Evolutionary conservation across 2,329 filamentous ascomycete genomes (phyloP).

Genomic region (Aspergillus candidus): DNA sequence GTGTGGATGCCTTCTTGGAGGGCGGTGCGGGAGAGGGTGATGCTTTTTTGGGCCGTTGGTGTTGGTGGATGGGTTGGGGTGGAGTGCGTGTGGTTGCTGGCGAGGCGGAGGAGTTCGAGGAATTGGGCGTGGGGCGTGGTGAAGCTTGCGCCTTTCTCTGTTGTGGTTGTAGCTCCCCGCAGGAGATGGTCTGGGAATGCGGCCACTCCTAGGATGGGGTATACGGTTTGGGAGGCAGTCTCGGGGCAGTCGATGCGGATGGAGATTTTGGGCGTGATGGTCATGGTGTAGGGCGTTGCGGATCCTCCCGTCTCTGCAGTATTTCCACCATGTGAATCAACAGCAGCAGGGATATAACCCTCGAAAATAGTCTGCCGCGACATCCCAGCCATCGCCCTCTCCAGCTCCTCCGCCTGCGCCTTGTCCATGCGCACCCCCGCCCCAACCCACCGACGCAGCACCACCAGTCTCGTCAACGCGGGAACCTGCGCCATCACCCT

Average conservation of each 20-base stretch:
- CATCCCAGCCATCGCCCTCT: too few species aligned
- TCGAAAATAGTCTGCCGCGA: too few species aligned
- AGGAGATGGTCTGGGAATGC: slow-evolving; percentile 13
- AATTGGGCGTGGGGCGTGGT: slow-evolving; percentile 23
- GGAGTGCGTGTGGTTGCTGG: slow-evolving; percentile 18
- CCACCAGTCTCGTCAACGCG: slow-evolving; percentile 26
- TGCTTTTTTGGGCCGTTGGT: slow-evolving; percentile 4
- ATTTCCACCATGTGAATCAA: too few species aligned
- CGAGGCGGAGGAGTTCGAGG: slow-evolving; percentile 33
- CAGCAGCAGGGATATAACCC: too few species aligned
- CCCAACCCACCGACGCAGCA: slow-evolving; percentile 31
- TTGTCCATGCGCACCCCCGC: slow-evolving; percentile 18
- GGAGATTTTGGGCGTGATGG: slow-evolving; percentile 15
- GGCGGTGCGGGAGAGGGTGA: slow-evolving; percentile 25
- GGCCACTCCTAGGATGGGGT: slow-evolving; percentile 17
- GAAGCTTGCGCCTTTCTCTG: slow-evolving; percentile 19
- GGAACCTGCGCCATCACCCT: slow-evolving; percentile 31
- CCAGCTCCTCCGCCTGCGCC: slow-evolving; percentile 11
- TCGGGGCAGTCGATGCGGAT: slow-evolving; percentile 16
- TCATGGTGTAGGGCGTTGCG: slow-evolving; percentile 15
- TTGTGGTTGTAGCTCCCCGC: slow-evolving; percentile 19
- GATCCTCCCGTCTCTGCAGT: too few species aligned
- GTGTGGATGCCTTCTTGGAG: slow-evolving; percentile 37
- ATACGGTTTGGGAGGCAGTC: slow-evolving; percentile 1
- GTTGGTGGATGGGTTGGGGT: slow-evolving; percentile 1